phyloP scores from a whole-genome alignment of 345 rosid genomes.

The Corchorus olitorius region DNA sequence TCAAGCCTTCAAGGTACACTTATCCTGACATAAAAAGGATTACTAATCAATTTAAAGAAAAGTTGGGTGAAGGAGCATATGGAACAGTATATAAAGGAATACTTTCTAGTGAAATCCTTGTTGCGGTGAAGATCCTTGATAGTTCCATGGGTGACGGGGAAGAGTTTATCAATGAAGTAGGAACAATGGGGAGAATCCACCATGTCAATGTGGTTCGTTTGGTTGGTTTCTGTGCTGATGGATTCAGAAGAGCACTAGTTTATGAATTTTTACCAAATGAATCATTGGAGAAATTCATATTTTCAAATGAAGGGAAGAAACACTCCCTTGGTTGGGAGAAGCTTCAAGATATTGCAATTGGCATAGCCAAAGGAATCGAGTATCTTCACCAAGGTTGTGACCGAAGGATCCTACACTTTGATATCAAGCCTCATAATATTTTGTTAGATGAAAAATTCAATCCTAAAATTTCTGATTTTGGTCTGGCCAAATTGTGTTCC shows the following conservation, averaged over 20 bases:
- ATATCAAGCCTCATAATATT: constrained; percentile 17
- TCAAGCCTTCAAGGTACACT: constrained; percentile 24
- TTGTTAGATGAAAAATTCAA: constrained; percentile 26
- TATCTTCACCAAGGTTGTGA: constrained; percentile 30
- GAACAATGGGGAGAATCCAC: constrained; percentile 29
- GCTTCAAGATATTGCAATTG: constrained; percentile 18
- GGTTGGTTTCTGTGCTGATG: constrained; percentile 28
- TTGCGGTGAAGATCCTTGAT: constrained; percentile 35
- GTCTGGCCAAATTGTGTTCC: constrained; percentile 23
- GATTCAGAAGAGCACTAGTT: constrained; percentile 16
- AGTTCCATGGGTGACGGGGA: constrained; percentile 21
- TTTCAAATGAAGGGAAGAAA: background rate
- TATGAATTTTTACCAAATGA: constrained; percentile 27
- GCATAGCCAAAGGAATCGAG: constrained; percentile 25
- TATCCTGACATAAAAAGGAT: constrained; percentile 19
- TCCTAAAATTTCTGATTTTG: constrained; percentile 24
- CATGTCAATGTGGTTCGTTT: constrained; percentile 24
- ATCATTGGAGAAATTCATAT: constrained; percentile 26
- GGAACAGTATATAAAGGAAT: constrained; percentile 34
- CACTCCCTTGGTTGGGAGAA: constrained; percentile 23
- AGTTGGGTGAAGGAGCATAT: constrained; percentile 35
- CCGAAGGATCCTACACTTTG: constrained; percentile 27
- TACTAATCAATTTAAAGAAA: constrained; percentile 12
- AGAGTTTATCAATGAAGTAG: constrained; percentile 33
- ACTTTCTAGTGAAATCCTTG: constrained; percentile 22